phyloP scores from a whole-genome alignment of 805 yeast species.

The Kodamaea laetipori region DNA sequence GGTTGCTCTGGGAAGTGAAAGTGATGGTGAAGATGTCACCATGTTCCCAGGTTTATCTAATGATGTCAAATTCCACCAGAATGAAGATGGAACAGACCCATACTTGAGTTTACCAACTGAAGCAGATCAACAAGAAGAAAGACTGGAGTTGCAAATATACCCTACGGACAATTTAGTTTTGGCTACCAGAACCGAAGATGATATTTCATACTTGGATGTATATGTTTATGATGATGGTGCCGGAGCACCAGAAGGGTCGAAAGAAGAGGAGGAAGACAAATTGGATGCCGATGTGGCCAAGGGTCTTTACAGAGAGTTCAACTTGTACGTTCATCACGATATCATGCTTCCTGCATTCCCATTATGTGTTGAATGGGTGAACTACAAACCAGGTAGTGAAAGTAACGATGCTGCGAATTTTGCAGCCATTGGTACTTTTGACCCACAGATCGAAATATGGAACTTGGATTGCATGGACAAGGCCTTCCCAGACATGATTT shows the following conservation, averaged over 20 bases:
- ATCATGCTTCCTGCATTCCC: slow-evolving; percentile 97
- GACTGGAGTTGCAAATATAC: slow-evolving; percentile 79
- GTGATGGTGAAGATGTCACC: slow-evolving; percentile 58
- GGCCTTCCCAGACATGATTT: slow-evolving; percentile 89
- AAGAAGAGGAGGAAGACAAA: slow-evolving; percentile 68
- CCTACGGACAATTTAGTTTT: slow-evolving; percentile 88
- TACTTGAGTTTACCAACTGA: slow-evolving; percentile 64
- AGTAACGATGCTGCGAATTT: slow-evolving; percentile 69
- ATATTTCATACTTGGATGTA: slow-evolving; percentile 86
- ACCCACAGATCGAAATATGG: slow-evolving; percentile 97
- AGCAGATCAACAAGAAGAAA: slow-evolving; percentile 71
- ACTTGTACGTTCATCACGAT: slow-evolving; percentile 92
- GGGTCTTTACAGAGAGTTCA: slow-evolving; percentile 70
- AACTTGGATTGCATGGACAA: slow-evolving; percentile 89
- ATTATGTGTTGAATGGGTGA: slow-evolving; percentile 93
- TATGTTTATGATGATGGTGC: slow-evolving; percentile 94
- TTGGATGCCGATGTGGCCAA: slow-evolving; percentile 72
- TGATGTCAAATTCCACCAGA: slow-evolving; percentile 58
- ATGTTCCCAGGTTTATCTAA: slow-evolving; percentile 73
- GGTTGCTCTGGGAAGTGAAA: slow-evolving; percentile 26
- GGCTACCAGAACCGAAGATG: slow-evolving; percentile 96
- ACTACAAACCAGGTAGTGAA: slow-evolving; percentile 58
- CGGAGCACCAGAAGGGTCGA: slow-evolving; percentile 69
- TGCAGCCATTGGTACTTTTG: slow-evolving; percentile 96
- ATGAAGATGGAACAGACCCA: slow-evolving; percentile 54